phyloP scores from a whole-genome alignment of 169 alveolate species.

The Eimeria acervulina region DNA sequence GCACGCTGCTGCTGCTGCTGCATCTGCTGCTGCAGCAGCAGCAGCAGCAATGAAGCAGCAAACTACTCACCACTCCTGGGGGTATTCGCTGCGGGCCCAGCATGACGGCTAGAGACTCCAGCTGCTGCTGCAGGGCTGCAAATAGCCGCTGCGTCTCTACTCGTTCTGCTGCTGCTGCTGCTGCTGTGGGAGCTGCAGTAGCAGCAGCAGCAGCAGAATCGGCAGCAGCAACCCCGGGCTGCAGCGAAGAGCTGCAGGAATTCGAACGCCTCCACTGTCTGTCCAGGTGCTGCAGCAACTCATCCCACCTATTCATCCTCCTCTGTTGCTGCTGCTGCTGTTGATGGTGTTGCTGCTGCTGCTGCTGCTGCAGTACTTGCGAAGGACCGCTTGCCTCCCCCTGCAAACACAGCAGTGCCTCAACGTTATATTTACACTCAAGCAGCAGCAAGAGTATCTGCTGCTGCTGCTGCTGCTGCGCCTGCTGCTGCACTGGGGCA shows the following conservation, averaged over 20 bases:
- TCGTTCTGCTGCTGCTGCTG: constrained; percentile 68
- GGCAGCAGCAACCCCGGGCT: background rate
- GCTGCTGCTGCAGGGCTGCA: constrained; percentile 73
- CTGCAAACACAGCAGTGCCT: background rate
- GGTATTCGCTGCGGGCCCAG: constrained; percentile 51
- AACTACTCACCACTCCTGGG: background rate
- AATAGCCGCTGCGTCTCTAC: constrained; percentile 57
- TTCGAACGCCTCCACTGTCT: constrained; percentile 43
- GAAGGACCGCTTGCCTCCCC: background rate
- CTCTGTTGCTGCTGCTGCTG: constrained; percentile 52
- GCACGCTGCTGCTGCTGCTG: constrained; percentile 48
- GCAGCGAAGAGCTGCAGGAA: background rate
- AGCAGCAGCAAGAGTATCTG: background rate
- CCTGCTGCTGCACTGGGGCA: background rate
- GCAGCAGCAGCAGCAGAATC: constrained; percentile 29
- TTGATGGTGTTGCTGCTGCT: constrained; percentile 54
- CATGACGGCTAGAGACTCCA: constrained; percentile 40
- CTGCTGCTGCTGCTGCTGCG: background rate
- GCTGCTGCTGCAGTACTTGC: background rate
- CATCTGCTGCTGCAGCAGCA: constrained; percentile 24
- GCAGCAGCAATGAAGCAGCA: background rate
- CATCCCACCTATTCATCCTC: constrained; percentile 22
- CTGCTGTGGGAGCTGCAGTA: constrained; percentile 31
- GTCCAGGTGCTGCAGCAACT: constrained; percentile 58
- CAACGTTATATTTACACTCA: background rate